Evolutionary conservation across 73 alveolate genomes (phyloP), one percentile per base, ranked within the genome.

Genomic region (Paramecium pentaurelia): DNA sequence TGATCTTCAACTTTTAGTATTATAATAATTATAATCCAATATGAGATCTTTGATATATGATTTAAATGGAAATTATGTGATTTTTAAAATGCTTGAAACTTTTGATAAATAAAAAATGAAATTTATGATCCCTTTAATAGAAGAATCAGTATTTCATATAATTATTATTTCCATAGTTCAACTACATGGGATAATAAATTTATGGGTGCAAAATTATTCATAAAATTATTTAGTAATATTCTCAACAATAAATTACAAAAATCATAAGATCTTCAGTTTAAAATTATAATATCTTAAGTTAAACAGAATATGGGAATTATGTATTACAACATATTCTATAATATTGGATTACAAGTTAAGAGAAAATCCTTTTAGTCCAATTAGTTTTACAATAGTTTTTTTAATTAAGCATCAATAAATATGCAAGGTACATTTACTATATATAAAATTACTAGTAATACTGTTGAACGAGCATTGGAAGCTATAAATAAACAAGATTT

Each of bases 131-230:
- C 86, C 86, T 27, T 32, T 71, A 27, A 34, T 71, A 6, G 86
- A 71, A 36, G 86, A 71, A 36, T 71, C 59, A 7, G 77, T 60
- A 60, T 27, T 60, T 60, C 40, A 4, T 60, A 9, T 60, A 1
- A 16, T 18, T 49, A 49, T 22, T 49, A 49, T 49, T 16, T 16
- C 25, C 25, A 3, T 60, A 60, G 77, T 71, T 71, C 22, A 32
- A 28, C 30, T 71, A 71, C 34, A 71, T 71, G 86, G 58, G 59
- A 27, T n/a, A 71, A 71, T 30, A 71, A 27, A 71, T 71, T 3
- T 71, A 71, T 71, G 86, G 86, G 7, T 71, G 86, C 58, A 71
- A 71, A 71, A 71, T 71, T 3, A 71, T 71, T 27, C 86, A 71
- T 71, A 71, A 71, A 34, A 22, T 36, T 27, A 71, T 71, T 36